phyloP scores from a whole-genome alignment of 2,329 filamentous ascomycete species.

The Alternaria hordeiaustralica region DNA sequence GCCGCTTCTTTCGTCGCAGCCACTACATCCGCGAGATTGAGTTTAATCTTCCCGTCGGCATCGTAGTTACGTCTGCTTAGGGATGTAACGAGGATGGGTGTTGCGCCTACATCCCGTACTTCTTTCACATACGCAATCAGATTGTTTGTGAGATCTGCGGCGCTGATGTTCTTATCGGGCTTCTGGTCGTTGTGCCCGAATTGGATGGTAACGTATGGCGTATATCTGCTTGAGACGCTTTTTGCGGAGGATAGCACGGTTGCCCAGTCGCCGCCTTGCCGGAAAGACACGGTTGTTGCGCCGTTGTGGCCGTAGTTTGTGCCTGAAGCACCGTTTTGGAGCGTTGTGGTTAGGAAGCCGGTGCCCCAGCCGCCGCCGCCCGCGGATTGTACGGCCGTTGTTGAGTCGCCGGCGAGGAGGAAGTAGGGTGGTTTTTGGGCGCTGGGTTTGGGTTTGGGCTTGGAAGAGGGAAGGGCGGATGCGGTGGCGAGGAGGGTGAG shows the following conservation, averaged over 20 bases:
- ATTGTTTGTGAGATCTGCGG: conserved; percentile 58
- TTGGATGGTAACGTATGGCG: conserved; percentile 61
- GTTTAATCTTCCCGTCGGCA: conserved; percentile 47
- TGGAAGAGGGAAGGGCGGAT: background rate
- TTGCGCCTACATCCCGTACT: conserved; percentile 36
- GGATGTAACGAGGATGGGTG: conserved; percentile 59
- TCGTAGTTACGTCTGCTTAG: conserved; percentile 58
- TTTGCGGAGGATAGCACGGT: conserved; percentile 54
- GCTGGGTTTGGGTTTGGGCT: background rate
- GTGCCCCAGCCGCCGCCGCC: conserved; percentile 60
- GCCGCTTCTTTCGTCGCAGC: conserved; percentile 57
- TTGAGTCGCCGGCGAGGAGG: conserved; percentile 47
- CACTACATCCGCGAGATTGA: conserved; percentile 56
- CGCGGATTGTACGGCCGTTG: conserved; percentile 38
- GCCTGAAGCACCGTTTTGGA: conserved; percentile 57
- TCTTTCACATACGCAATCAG: conserved; percentile 53
- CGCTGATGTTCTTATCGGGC: conserved; percentile 51
- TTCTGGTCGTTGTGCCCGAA: conserved; percentile 69
- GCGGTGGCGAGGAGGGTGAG: background rate
- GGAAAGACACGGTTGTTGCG: conserved; percentile 63
- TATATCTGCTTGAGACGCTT: conserved; percentile 44
- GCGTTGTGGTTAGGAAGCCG: conserved; percentile 59
- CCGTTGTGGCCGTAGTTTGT: conserved; percentile 62
- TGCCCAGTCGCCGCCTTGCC: conserved; percentile 60
- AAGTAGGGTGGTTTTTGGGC: conserved; percentile 30